These are phyloP conservation scores for Vanderwaltozyma polyspora DNA, from an alignment of 805 yeast species.

Conservation along the genomic window DNA sequence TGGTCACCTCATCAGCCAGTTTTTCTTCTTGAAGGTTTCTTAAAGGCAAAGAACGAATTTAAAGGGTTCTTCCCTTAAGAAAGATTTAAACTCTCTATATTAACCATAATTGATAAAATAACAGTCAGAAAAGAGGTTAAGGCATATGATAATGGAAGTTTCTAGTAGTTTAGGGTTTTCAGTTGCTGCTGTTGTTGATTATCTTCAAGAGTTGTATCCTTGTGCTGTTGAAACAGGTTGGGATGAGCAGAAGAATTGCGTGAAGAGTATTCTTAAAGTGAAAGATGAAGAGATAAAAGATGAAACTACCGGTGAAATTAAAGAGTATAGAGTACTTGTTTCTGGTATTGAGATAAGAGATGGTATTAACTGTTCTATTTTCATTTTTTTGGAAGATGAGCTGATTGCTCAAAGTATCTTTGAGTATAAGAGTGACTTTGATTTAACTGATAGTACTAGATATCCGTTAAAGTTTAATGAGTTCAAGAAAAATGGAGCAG, in stretches of 20 bases:
- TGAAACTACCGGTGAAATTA: background rate
- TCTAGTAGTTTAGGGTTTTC: conserved; percentile 4
- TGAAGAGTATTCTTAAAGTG: conserved; percentile 1
- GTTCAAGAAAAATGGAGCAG: too few relatives aligned
- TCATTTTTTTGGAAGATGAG: conserved; percentile 7
- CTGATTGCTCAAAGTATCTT: conserved; percentile 11
- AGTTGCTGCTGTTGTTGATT: conserved; percentile 3
- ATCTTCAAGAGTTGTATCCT: conserved; percentile 2
- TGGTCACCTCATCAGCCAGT: too few relatives aligned
- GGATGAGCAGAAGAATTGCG: background rate
- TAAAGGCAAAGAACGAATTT: too few relatives aligned
- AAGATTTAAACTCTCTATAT: too few relatives aligned
- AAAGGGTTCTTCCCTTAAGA: too few relatives aligned
- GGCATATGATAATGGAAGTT: too few relatives aligned
- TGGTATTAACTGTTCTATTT: conserved; percentile 10
- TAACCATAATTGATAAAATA: too few relatives aligned
- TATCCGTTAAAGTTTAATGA: conserved; percentile 7
- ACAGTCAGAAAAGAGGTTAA: too few relatives aligned
- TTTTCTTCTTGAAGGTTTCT: too few relatives aligned
- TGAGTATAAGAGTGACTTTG: conserved; percentile 7
- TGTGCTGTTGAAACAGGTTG: too few relatives aligned
- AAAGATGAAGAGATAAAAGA: conserved; percentile 1
- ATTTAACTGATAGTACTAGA: background rate
- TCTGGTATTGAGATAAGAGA: conserved; percentile 5
- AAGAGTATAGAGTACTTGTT: conserved; percentile 3